A percentile compares a stretch with the other conserved stretches of the same genome.
Conservation (phyloP, 495 filamentous ascomycete species). For the Penicillium longicatenatum region DNA sequence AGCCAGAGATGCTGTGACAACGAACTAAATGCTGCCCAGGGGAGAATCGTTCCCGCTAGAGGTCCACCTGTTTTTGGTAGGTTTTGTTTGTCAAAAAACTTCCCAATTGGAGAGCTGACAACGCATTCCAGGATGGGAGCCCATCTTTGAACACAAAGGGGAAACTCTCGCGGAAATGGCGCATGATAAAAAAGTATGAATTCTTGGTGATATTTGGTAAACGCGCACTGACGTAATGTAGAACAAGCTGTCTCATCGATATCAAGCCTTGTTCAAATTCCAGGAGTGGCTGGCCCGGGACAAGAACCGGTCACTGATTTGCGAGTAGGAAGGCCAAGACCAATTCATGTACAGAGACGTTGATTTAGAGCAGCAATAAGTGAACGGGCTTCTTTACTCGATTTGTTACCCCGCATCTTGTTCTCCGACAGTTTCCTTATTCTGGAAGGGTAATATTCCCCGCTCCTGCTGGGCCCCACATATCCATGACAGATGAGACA, state of each 20-base stretch:
- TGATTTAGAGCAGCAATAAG: neutral
- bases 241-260: constrained; percentile 85
- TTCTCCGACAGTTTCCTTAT: constrained; percentile 9
- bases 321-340: neutral
- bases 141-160: constrained; percentile 86
- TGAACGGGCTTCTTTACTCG: neutral
- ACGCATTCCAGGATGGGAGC: constrained; percentile 72
- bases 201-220: neutral
- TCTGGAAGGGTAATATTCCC: constrained; percentile 22
- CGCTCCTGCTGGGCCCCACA: constrained; percentile 13
- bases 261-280: constrained; percentile 73
- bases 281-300: constrained; percentile 63
- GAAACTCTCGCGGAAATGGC: constrained; percentile 94
- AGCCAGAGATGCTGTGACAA: neutral
- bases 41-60: constrained; percentile 44
- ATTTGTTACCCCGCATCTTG: neutral
- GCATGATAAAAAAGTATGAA: constrained; percentile 62
- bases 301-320: neutral
- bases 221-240: constrained; percentile 26
- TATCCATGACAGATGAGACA: neutral
- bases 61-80: constrained; percentile 70
- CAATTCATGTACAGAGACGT: neutral
- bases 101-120: neutral
- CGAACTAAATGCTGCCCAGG: constrained; percentile 36
- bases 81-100: neutral